A percentile compares a stretch with the other conserved stretches of the same genome.
Evolutionary conservation across 345 rosid species (phyloP).

Genomic region (Populus pruinosa): DNA sequence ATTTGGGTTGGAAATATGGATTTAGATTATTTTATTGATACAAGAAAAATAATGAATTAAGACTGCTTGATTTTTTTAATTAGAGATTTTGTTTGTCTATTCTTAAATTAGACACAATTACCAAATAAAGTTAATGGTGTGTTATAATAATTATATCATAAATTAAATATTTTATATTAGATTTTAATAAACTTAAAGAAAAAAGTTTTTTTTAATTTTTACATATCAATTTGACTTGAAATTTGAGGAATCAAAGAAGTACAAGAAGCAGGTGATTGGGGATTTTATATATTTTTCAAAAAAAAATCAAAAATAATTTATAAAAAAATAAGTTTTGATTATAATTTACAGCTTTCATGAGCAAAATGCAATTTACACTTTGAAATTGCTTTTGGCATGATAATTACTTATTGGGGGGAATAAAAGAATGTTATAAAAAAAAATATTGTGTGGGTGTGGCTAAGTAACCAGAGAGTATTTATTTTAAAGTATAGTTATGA

Average conservation of each 20-base stretch:
- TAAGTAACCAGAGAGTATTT: no score
- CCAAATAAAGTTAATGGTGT: background rate
- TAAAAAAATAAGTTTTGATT: no score
- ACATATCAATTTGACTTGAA: background rate
- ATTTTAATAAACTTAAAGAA: background rate
- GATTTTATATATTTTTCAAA: background rate
- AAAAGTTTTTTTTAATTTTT: no score
- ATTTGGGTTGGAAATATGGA: constrained; percentile 21
- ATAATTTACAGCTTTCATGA: no score
- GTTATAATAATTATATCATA: background rate
- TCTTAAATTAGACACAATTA: background rate
- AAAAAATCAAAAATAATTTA: no score
- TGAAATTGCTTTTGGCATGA: no score
- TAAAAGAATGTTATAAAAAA: no score
- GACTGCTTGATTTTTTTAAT: constrained; percentile 1
- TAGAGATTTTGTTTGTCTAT: background rate
- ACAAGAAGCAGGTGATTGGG: background rate
- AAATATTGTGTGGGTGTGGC: no score
- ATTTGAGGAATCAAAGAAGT: background rate
- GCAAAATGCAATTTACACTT: no score
- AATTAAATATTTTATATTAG: background rate
- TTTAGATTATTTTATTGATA: background rate
- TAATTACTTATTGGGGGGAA: no score
- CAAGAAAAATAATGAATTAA: background rate
- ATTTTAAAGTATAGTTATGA: no score